phyloP scores from a whole-genome alignment of 2,329 filamentous ascomycete genomes.

The Epichloe amarillans region DNA sequence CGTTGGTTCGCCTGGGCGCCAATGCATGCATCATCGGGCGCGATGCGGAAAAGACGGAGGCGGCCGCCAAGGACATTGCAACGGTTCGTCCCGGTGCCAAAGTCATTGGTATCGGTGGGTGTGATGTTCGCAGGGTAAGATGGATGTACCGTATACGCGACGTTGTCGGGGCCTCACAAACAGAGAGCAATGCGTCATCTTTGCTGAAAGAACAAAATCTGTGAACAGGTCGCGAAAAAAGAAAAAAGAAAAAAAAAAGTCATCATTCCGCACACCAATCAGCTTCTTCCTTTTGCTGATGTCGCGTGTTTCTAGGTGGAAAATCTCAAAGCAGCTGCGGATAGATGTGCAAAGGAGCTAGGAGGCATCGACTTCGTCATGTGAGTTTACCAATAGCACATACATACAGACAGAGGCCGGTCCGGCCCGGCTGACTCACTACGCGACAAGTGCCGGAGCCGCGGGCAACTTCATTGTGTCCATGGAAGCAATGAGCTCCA shows the following conservation, averaged over 20 bases:
- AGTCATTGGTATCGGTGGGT: conserved; percentile 73
- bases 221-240: no score
- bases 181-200: no score
- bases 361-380: conserved; percentile 88
- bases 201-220: no score
- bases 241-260: no score
- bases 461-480: conserved; percentile 92
- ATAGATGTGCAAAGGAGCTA: conserved; percentile 67
- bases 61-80: conserved; percentile 67
- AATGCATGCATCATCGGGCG: conserved; percentile 91
- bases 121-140: conserved; percentile 60
- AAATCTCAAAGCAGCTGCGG: conserved; percentile 49
- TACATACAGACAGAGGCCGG: no score
- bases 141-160: conserved; percentile 1
- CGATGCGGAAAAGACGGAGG: conserved; percentile 76
- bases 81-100: conserved; percentile 64
- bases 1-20: conserved; percentile 79
- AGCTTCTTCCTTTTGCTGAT: neutral
- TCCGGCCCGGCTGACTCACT: neutral
- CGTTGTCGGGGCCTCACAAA: neutral
- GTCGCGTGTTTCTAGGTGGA: conserved; percentile 13
- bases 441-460: conserved; percentile 58
- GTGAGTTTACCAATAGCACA: conserved; percentile 31
- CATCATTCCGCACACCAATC: no score
- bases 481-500: conserved; percentile 66